Conservation (phyloP, 1,284 basidiomycete species). For the Neolentinus lepideus region DNA sequence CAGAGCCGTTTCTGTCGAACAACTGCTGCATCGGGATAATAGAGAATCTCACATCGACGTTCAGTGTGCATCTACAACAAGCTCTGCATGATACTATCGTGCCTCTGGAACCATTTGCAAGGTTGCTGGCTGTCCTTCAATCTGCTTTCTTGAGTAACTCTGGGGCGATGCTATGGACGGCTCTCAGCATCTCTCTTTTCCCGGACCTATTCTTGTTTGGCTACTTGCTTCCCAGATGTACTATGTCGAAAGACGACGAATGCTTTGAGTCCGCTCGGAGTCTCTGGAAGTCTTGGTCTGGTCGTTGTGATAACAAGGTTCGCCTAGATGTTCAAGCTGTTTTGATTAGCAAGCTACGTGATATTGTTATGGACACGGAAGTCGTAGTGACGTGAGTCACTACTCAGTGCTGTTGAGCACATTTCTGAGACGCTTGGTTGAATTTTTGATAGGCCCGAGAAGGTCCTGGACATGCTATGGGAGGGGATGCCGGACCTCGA, state of each 20-base stretch:
- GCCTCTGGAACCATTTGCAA: constrained; percentile 14
- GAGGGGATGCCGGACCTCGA: constrained; percentile 23
- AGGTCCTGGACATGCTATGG: constrained; percentile 33
- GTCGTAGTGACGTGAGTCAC: constrained; percentile 30
- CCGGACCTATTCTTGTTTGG: constrained; percentile 41
- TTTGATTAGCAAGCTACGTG: constrained; percentile 34
- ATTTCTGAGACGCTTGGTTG: constrained; percentile 6
- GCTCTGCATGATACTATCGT: constrained; percentile 21
- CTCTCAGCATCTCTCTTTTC: constrained; percentile 19
- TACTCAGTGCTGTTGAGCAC: neutral
- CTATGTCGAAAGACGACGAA: neutral
- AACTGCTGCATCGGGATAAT: constrained; percentile 26
- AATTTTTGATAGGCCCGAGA: constrained; percentile 33
- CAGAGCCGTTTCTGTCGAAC: constrained; percentile 31
- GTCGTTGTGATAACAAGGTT: constrained; percentile 12
- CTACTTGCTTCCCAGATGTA: constrained; percentile 34
- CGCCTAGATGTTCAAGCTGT: constrained; percentile 20
- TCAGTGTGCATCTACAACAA: constrained; percentile 28
- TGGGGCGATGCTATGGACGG: constrained; percentile 7
- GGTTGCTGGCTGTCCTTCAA: constrained; percentile 29
- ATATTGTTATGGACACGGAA: constrained; percentile 34
- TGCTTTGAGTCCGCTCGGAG: constrained; percentile 7
- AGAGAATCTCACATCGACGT: constrained; percentile 26
- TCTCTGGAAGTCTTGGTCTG: constrained; percentile 18
- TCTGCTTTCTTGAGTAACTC: constrained; percentile 20